Base-by-base conservation (phyloP, 768 basidiomycete species). In the Thelephora aurantiotincta region DNA sequence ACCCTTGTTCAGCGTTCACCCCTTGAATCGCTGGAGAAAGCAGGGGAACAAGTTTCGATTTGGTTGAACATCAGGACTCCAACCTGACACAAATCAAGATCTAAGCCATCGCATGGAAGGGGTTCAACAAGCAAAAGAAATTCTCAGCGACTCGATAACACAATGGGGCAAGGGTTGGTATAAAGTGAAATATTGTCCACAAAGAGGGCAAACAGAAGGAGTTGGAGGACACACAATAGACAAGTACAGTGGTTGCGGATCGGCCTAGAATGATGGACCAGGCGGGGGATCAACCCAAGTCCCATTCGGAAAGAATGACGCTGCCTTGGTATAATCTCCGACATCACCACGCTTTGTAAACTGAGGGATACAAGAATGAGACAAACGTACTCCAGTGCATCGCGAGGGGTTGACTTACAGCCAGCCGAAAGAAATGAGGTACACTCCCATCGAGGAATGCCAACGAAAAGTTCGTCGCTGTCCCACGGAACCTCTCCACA, bases 281-380 rank as follows among this genome's bases (percentile, higher is more conserved):
- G 77, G 68, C 16, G 68, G 62, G 19, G 90, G 78, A 58, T 87
- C 72, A 37, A 77, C 69, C 85, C 85, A 91, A 13, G 85, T 87
- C 45, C 83, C 82, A 59, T 91, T 90, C 2, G 80, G 75, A 69
- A 76, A 82, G 45, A 85, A 64, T 3, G 73, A 78, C 6, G 83
- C 86, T 5, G 87, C 70, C 68, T 74, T 83, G 0, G 89, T 88
- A 55, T 83, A 92, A 62, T 90, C 87, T 13, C 85, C 87, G 11
- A 73, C 58, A 14, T 54, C 56, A 14, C 68, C 70, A 1, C 60
- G 55, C 13, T 57, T 71, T 14, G 67, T 71, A 48, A 72, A 77
- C 79, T 83, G 57, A 33, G 11, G 45, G 52, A 20, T 38, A 43
- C 46, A 35, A 38, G 35, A 38, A 33, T 45, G 41, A 36, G 46